Evolutionary conservation across 495 filamentous ascomycete species (phyloP).

Genomic region (Lentithecium fluviatile): DNA sequence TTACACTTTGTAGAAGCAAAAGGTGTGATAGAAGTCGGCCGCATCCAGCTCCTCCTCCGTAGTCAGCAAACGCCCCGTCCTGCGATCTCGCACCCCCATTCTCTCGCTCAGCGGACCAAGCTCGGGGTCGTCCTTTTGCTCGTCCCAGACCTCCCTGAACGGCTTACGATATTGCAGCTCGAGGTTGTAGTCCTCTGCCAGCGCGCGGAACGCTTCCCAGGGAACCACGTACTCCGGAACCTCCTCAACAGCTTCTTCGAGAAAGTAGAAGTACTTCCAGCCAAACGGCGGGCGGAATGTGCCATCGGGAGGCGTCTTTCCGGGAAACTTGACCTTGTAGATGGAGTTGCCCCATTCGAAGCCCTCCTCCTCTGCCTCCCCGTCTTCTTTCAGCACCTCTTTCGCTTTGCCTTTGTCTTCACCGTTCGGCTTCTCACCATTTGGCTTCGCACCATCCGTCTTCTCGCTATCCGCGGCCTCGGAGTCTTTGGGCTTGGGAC

Average conservation of each 20-base stretch:
- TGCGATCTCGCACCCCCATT: slow-evolving; percentile 83
- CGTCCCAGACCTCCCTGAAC: slow-evolving; percentile 86
- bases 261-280: slow-evolving; percentile 95
- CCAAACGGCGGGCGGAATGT: slow-evolving; percentile 92
- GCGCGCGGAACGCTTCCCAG: slow-evolving; percentile 91
- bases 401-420: slow-evolving; percentile 53
- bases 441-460: slow-evolving; percentile 21
- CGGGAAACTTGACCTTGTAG: slow-evolving; percentile 84
- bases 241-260: slow-evolving; percentile 92
- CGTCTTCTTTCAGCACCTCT: slow-evolving; percentile 48
- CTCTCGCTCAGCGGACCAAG: slow-evolving; percentile 82
- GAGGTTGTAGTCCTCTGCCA: slow-evolving; percentile 95
- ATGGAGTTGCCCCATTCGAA: slow-evolving; percentile 90
- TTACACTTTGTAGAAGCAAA: slow-evolving; percentile 91
- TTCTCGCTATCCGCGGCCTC: slow-evolving; percentile 20
- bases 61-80: slow-evolving; percentile 65
- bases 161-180: slow-evolving; percentile 88
- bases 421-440: too few relatives aligned
- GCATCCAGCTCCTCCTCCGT: slow-evolving; percentile 84
- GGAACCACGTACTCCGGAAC: slow-evolving; percentile 97
- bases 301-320: slow-evolving; percentile 71
- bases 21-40: slow-evolving; percentile 84
- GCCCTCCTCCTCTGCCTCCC: slow-evolving; percentile 53
- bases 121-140: slow-evolving; percentile 77
- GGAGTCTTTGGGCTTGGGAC: slow-evolving; percentile 21